Conservation (phyloP, 148 eudicot species). For the Arbutus unedo region DNA sequence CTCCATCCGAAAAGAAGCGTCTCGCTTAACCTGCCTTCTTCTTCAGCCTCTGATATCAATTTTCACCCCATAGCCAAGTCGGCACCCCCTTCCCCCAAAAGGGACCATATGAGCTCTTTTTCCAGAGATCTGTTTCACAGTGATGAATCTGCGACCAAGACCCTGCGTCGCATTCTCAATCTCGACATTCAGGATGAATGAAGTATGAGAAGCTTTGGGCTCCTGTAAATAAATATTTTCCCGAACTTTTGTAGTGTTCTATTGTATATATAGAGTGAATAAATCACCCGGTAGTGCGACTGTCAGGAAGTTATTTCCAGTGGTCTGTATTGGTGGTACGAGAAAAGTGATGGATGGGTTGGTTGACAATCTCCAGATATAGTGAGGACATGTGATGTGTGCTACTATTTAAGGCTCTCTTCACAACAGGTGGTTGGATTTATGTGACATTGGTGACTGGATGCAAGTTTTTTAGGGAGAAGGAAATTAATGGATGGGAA, state of each 20-base stretch:
- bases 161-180: constrained; percentile 88
- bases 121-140: constrained; percentile 33
- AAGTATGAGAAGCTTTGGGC: constrained; percentile 26
- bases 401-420: neutral
- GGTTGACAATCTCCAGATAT: constrained; percentile 21
- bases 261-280: constrained; percentile 47
- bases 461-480: constrained; percentile 20
- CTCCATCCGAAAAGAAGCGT: constrained; percentile 60
- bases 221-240: constrained; percentile 40
- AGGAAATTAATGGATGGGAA: constrained; percentile 12
- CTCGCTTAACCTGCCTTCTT: constrained; percentile 67
- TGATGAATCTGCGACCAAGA: constrained; percentile 74
- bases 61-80: constrained; percentile 64
- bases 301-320: constrained; percentile 27
- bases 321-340: constrained; percentile 25
- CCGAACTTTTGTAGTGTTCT: constrained; percentile 26
- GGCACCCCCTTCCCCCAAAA: constrained; percentile 85
- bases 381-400: constrained; percentile 7
- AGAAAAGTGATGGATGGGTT: constrained; percentile 39
- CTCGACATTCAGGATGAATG: constrained; percentile 74
- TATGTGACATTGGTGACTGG: constrained; percentile 23
- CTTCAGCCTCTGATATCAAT: constrained; percentile 44
- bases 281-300: constrained; percentile 21
- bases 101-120: constrained; percentile 32
- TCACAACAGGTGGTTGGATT: constrained; percentile 22